A percentile compares a stretch with the other conserved stretches of the same genome.
Evolutionary conservation across 164 flowering plant species (phyloP).

Genomic region (Aristolochia californica): DNA sequence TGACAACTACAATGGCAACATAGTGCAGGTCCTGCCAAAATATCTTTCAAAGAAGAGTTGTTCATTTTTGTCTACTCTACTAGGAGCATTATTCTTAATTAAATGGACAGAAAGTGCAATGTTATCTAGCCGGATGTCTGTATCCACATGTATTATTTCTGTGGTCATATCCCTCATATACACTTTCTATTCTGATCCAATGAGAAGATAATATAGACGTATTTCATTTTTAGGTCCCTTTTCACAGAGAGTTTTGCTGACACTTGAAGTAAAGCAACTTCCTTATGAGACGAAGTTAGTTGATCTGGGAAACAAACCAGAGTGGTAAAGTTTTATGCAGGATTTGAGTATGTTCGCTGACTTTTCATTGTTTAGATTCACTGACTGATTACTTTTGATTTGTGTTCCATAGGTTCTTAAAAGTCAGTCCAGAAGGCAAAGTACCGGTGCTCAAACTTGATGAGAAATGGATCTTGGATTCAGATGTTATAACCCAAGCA

Average conservation of each 20-base stretch:
- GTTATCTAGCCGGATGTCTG: too few species aligned
- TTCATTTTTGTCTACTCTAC: too few species aligned
- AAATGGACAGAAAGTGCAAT: too few species aligned
- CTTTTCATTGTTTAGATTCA: neutral
- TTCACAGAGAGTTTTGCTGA: conserved; percentile 76
- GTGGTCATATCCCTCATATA: too few species aligned
- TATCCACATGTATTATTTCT: too few species aligned
- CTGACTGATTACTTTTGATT: conserved; percentile 3
- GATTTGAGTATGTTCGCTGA: neutral
- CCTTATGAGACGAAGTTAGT: conserved; percentile 79
- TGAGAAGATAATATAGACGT: neutral
- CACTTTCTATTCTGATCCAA: neutral
- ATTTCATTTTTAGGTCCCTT: conserved; percentile 62
- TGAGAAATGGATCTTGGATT: conserved; percentile 86
- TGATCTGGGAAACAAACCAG: conserved; percentile 79
- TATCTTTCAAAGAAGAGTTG: too few species aligned
- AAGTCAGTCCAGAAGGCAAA: conserved; percentile 73
- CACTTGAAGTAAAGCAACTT: conserved; percentile 86
- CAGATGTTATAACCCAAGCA: conserved; percentile 75
- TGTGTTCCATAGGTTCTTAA: conserved; percentile 48
- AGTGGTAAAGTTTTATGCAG: conserved; percentile 41
- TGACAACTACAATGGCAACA: too few species aligned
- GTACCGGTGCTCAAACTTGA: conserved; percentile 82
- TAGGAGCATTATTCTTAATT: too few species aligned
- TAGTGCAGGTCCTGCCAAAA: too few species aligned